These are phyloP conservation scores for Trichoderma afroharzianum DNA, from an alignment of 2,329 filamentous ascomycete species.

Conservation along the genomic window DNA sequence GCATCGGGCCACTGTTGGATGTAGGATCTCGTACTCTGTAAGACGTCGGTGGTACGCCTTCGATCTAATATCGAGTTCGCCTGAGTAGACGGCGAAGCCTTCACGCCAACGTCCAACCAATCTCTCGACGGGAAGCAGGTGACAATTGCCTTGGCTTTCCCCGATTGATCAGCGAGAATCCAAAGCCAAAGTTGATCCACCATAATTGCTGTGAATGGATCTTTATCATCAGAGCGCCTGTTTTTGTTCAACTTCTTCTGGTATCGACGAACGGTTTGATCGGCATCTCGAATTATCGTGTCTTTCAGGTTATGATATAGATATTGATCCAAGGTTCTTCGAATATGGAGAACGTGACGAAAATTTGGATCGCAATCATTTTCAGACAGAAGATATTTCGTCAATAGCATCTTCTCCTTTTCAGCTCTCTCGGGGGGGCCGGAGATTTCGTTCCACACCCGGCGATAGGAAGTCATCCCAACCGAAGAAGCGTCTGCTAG, in stretches of 20 bases:
- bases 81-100: accelerated
- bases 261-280: neutral
- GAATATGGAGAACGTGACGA: neutral
- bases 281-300: neutral
- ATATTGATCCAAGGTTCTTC: neutral
- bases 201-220: neutral
- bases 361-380: accelerated
- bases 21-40: neutral
- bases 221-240: too few relatives aligned
- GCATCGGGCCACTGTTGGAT: neutral
- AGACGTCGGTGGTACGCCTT: neutral
- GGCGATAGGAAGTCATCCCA: too few relatives aligned
- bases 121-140: neutral
- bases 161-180: neutral
- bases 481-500: neutral
- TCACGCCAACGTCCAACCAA: neutral
- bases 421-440: too few relatives aligned
- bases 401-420: neutral
- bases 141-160: neutral
- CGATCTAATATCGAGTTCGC: neutral
- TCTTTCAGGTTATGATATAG: neutral
- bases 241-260: neutral
- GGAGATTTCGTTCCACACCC: too few relatives aligned
- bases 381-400: neutral
- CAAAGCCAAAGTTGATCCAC: constrained; percentile 1